Conservation (phyloP, 116 monocot genomes). For the Iris pallida region DNA sequence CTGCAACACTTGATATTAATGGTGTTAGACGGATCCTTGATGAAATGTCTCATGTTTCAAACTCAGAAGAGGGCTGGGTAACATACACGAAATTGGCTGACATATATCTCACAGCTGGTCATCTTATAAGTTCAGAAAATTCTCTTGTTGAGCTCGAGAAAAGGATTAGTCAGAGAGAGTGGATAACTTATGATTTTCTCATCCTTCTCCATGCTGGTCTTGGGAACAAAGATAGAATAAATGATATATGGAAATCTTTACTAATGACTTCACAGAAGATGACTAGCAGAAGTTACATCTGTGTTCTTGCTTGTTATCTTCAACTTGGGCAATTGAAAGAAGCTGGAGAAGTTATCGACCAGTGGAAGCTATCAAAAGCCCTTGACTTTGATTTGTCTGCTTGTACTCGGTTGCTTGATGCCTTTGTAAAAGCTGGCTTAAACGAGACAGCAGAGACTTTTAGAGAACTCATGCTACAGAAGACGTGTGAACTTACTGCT, state of each 20-base stretch:
- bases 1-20: constrained; percentile 53
- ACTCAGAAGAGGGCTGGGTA: constrained; percentile 42
- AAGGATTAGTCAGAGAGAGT: constrained; percentile 52
- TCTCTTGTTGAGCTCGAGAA: constrained; percentile 41
- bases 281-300: constrained; percentile 67
- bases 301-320: constrained; percentile 65
- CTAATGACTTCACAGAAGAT: constrained; percentile 56
- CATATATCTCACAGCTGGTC: constrained; percentile 50
- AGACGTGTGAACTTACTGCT: constrained; percentile 22
- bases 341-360: constrained; percentile 64
- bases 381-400: constrained; percentile 44
- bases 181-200: constrained; percentile 91
- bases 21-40: constrained; percentile 57
- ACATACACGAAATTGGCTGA: constrained; percentile 53
- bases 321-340: constrained; percentile 57
- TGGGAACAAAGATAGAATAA: constrained; percentile 59
- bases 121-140: constrained; percentile 36
- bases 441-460: constrained; percentile 41
- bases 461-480: constrained; percentile 43
- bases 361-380: constrained; percentile 63
- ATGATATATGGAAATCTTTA: constrained; percentile 86
- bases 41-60: constrained; percentile 58
- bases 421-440: constrained; percentile 43
- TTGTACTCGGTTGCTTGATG: constrained; percentile 50
- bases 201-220: constrained; percentile 67